Evolutionary conservation across 2,329 filamentous ascomycete species (phyloP).

Genomic region (Lachnellula cervina): DNA sequence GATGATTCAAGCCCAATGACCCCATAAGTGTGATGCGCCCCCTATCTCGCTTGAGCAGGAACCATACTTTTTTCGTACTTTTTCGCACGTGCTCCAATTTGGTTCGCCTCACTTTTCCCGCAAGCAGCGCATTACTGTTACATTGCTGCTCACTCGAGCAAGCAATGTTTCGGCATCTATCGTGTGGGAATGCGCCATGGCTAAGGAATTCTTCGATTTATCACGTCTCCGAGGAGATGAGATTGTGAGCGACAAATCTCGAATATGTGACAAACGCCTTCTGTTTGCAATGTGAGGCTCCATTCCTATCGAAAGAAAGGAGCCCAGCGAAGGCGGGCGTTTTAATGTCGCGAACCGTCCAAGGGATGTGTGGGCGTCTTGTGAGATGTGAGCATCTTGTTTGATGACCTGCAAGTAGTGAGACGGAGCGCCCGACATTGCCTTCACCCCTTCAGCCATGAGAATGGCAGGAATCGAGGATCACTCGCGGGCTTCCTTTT

Average conservation of each 20-base stretch:
- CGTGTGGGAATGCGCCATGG: not conserved
- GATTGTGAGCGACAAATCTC: not conserved
- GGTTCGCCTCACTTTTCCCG: constrained; percentile 14
- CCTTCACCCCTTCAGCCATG: not conserved
- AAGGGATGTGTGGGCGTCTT: not conserved
- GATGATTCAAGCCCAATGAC: too few species aligned
- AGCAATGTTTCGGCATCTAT: constrained; percentile 2
- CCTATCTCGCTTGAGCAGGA: not conserved
- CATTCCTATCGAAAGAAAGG: not conserved
- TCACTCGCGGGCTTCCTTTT: not conserved
- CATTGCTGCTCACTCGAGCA: constrained; percentile 7
- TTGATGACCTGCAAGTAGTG: constrained; percentile 19
- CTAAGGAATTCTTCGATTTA: not conserved
- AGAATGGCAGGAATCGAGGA: not conserved
- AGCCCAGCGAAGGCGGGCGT: constrained; percentile 1
- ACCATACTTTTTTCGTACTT: not conserved
- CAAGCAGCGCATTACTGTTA: constrained; percentile 1
- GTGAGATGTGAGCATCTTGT: constrained; percentile 8
- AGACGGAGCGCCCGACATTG: constrained; percentile 4
- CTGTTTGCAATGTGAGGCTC: constrained; percentile 2
- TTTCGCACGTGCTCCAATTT: not conserved
- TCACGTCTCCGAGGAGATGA: not conserved
- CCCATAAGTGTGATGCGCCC: not conserved
- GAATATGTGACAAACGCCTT: not conserved
- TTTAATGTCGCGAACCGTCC: constrained; percentile 5